phyloP scores from a whole-genome alignment of 345 rosid genomes.

The Noccaea bulbosa region DNA sequence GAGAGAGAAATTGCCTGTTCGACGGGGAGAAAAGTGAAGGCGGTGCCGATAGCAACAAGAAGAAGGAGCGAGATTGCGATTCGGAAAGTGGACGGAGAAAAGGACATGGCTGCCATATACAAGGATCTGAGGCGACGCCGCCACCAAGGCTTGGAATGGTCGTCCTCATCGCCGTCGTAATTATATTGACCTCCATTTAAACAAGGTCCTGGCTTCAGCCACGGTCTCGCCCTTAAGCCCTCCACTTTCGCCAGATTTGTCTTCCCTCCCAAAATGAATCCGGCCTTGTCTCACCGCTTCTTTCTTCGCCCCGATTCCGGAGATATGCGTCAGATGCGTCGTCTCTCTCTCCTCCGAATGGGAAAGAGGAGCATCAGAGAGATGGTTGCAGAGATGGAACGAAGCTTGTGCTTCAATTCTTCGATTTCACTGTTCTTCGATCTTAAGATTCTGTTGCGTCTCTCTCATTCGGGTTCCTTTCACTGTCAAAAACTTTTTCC shows the following conservation, averaged over 20 bases:
- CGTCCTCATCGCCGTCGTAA: constrained; percentile 35
- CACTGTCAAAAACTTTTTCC: constrained; percentile 15
- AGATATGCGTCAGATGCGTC: constrained; percentile 27
- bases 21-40: constrained; percentile 49
- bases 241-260: constrained; percentile 48
- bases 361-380: background rate
- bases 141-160: constrained; percentile 48
- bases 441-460: constrained; percentile 36
- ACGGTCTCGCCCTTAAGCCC: constrained; percentile 46
- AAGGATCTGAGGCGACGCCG: constrained; percentile 43
- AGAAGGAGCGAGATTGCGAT: constrained; percentile 49
- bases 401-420: constrained; percentile 31
- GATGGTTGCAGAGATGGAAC: constrained; percentile 14
- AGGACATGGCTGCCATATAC: constrained; percentile 40
- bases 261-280: constrained; percentile 23
- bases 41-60: constrained; percentile 42
- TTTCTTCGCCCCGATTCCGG: background rate
- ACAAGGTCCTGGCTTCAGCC: constrained; percentile 46
- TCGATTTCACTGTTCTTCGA: constrained; percentile 41
- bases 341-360: constrained; percentile 10
- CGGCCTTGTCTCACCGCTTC: background rate
- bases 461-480: constrained; percentile 26
- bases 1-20: constrained; percentile 44
- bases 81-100: constrained; percentile 44
- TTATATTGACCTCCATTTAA: constrained; percentile 30